Conservation (phyloP, 495 filamentous ascomycete genomes). For the Penicillium ucsense region DNA sequence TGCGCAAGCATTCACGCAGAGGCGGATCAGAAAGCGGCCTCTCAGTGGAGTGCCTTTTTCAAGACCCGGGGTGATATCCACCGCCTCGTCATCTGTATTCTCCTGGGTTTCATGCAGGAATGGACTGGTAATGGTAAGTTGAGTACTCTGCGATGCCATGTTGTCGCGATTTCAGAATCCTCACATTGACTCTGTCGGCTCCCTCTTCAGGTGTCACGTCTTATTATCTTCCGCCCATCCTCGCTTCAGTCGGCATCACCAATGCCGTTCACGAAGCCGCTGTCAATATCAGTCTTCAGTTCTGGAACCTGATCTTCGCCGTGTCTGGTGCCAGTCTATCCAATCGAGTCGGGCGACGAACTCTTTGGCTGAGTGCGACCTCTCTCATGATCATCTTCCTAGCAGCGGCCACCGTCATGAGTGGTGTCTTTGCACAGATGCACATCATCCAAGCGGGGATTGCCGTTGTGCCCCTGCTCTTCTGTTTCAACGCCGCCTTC, state of each 20-base stretch:
- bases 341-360: conserved; percentile 47
- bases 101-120: conserved; percentile 49
- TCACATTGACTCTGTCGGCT: neutral
- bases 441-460: conserved; percentile 38
- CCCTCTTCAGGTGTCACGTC: conserved; percentile 40
- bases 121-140: conserved; percentile 56
- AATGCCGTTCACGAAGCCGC: conserved; percentile 36
- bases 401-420: conserved; percentile 42
- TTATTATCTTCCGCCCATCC: conserved; percentile 48
- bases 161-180: neutral
- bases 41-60: conserved; percentile 40
- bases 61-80: conserved; percentile 57
- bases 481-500: conserved; percentile 47
- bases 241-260: conserved; percentile 45
- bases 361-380: conserved; percentile 47
- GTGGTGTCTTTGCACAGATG: conserved; percentile 41
- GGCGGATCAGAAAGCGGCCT: conserved; percentile 10
- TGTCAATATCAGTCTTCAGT: conserved; percentile 17
- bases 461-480: conserved; percentile 50
- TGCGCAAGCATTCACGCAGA: conserved; percentile 42
- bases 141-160: neutral
- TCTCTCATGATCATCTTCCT: conserved; percentile 48
- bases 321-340: conserved; percentile 45
- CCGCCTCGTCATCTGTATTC: conserved; percentile 46
- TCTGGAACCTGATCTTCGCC: conserved; percentile 19